Conservation (phyloP, 2,329 filamentous ascomycete species). For the Aspergillus fijiensis region DNA sequence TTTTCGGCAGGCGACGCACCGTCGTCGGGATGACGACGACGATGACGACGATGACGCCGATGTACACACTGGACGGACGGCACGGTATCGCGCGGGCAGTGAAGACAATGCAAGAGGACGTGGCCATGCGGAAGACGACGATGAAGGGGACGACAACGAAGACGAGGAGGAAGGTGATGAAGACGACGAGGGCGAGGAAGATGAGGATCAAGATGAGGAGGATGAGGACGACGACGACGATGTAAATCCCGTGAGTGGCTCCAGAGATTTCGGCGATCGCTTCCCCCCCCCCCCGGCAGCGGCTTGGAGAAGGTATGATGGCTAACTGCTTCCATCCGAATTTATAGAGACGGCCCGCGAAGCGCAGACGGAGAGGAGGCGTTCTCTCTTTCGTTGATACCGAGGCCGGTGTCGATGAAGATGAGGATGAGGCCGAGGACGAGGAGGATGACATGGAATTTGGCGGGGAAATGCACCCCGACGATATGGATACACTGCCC, state of each 20-base stretch:
- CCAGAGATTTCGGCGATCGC: slow-evolving; percentile 42
- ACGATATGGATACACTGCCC: slow-evolving; percentile 76
- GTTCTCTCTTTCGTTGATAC: slow-evolving; percentile 92
- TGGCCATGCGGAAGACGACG: slow-evolving; percentile 45
- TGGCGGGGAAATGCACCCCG: slow-evolving; percentile 85
- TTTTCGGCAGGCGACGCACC: slow-evolving; percentile 27
- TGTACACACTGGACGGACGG: slow-evolving; percentile 31
- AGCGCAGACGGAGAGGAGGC: slow-evolving; percentile 71
- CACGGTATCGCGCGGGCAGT: slow-evolving; percentile 31
- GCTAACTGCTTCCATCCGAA: background rate
- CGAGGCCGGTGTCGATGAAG: slow-evolving; percentile 94
- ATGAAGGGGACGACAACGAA: slow-evolving; percentile 34
- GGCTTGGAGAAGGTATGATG: slow-evolving; percentile 15
- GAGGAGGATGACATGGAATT: slow-evolving; percentile 87
- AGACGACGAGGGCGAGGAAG: slow-evolving; percentile 53
- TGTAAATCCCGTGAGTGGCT: slow-evolving; percentile 60
- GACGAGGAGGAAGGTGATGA: slow-evolving; percentile 43
- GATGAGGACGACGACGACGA: slow-evolving; percentile 51
- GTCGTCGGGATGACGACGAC: slow-evolving; percentile 34
- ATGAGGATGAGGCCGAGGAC: slow-evolving; percentile 84
- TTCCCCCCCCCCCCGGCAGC: background rate
- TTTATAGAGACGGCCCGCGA: slow-evolving; percentile 67
- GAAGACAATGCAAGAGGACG: slow-evolving; percentile 42
- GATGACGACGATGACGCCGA: slow-evolving; percentile 48
- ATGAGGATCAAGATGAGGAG: slow-evolving; percentile 60